Evolutionary conservation across 2,329 filamentous ascomycete species (phyloP).

Genomic region (Cordyceps farinosa): DNA sequence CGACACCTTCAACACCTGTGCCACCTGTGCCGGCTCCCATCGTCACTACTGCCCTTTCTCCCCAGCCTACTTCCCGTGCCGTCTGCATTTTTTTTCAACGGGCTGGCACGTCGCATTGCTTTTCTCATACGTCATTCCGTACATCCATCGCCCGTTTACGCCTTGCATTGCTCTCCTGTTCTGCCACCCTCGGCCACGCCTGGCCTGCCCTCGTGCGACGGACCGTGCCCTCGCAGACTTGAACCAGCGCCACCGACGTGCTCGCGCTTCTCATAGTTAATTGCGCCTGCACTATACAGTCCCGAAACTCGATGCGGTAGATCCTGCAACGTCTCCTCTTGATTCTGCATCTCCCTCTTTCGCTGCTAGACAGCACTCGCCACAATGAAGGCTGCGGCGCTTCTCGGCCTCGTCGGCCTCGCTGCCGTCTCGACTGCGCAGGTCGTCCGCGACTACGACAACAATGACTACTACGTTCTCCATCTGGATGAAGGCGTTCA

Average conservation of each 20-base stretch:
- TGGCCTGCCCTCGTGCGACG: background rate
- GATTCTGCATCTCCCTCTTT: background rate
- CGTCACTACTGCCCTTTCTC: background rate
- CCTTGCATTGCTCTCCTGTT: background rate
- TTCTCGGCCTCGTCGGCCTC: slow-evolving; percentile 35
- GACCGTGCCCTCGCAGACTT: background rate
- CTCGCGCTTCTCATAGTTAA: background rate
- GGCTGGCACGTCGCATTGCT: background rate
- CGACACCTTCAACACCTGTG: slow-evolving; percentile 5
- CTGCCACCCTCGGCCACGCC: background rate
- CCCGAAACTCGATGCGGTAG: background rate
- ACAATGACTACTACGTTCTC: slow-evolving; percentile 89
- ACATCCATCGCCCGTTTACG: background rate
- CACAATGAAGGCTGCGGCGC: slow-evolving; percentile 14
- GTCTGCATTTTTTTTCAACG: background rate
- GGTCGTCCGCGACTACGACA: slow-evolving; percentile 64
- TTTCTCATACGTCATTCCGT: background rate
- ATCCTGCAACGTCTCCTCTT: background rate
- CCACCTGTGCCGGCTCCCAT: background rate
- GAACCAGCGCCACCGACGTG: background rate
- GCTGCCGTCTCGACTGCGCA: slow-evolving; percentile 47
- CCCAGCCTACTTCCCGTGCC: background rate
- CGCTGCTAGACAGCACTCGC: background rate
- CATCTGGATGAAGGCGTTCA: slow-evolving; percentile 66
- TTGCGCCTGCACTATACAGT: background rate